Percentiles rank a stretch among this genome's conserved stretches.
phyloP scores from a whole-genome alignment of 2,329 filamentous ascomycete genomes.

The Cephalotrichum gorgonifer region DNA sequence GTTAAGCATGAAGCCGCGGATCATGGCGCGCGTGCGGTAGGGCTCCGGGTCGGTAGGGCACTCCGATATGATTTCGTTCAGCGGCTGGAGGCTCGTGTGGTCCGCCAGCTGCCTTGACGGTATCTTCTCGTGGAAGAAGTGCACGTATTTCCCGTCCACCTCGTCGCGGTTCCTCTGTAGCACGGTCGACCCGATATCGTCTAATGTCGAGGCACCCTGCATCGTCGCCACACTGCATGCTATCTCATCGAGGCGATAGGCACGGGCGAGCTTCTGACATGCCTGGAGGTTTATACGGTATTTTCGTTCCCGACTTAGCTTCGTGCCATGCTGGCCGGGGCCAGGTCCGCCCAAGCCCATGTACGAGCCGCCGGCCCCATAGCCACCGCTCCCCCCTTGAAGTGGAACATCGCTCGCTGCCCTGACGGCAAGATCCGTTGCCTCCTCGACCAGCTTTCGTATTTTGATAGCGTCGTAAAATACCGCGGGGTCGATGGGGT shows the following conservation, averaged over 20 bases:
- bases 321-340: constrained; percentile 49
- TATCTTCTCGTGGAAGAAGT: constrained; percentile 89
- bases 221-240: constrained; percentile 74
- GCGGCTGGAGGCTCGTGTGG: constrained; percentile 54
- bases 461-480: constrained; percentile 83
- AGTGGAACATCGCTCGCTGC: constrained; percentile 65
- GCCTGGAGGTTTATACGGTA: constrained; percentile 74
- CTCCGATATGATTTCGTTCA: constrained; percentile 58
- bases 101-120: constrained; percentile 63
- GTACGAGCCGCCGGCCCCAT: constrained; percentile 12
- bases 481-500: constrained; percentile 66
- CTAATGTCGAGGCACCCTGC: constrained; percentile 67
- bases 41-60: constrained; percentile 55
- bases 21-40: constrained; percentile 62
- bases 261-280: constrained; percentile 64
- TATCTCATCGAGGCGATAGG: constrained; percentile 75
- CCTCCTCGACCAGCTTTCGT: constrained; percentile 68
- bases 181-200: constrained; percentile 66
- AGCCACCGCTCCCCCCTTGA: constrained; percentile 38
- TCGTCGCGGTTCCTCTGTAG: constrained; percentile 59
- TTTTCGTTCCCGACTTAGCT: constrained; percentile 65
- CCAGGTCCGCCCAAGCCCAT: constrained; percentile 10
- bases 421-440: constrained; percentile 65
- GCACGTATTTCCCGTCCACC: constrained; percentile 73
- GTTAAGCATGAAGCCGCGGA: constrained; percentile 67